Evolutionary conservation across 1,139 yeast species (phyloP).

Genomic region (Insectozyma bohioensis): DNA sequence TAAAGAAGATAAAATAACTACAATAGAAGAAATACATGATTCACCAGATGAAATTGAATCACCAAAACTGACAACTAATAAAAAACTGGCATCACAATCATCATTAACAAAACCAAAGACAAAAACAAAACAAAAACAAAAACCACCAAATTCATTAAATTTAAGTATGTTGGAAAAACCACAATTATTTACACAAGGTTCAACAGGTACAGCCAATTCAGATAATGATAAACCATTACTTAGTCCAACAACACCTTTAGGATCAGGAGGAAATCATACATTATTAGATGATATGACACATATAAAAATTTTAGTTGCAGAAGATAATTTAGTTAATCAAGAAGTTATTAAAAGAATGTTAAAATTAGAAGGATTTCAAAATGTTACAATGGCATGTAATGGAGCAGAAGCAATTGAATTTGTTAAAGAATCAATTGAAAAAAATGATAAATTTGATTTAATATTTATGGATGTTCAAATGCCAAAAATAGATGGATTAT

Average conservation of each 20-base stretch:
- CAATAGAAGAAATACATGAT: too few species aligned
- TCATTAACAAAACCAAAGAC: slow-evolving; percentile 2
- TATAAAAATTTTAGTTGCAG: slow-evolving; percentile 79
- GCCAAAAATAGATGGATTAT: slow-evolving; percentile 89
- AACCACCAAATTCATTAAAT: neutral
- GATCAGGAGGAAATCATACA: slow-evolving; percentile 1
- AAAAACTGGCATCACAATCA: too few species aligned
- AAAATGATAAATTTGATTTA: slow-evolving; percentile 53
- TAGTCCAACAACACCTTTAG: neutral
- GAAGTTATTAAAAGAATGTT: slow-evolving; percentile 88
- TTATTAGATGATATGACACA: slow-evolving; percentile 33
- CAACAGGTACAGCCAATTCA: slow-evolving; percentile 60
- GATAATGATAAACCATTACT: slow-evolving; percentile 3
- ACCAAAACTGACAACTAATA: too few species aligned
- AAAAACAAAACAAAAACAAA: neutral
- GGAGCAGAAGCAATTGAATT: slow-evolving; percentile 84
- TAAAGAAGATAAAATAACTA: neutral
- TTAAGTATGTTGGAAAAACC: slow-evolving; percentile 33
- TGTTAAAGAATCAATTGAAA: slow-evolving; percentile 51
- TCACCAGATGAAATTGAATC: too few species aligned
- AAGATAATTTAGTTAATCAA: slow-evolving; percentile 88
- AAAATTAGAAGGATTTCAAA: slow-evolving; percentile 68
- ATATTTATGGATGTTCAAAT: slow-evolving; percentile 96
- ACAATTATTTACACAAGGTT: slow-evolving; percentile 44
- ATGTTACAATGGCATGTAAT: slow-evolving; percentile 76